Conservation (phyloP, 1,139 yeast genomes). For the Scheffersomyces cryptocercus region DNA sequence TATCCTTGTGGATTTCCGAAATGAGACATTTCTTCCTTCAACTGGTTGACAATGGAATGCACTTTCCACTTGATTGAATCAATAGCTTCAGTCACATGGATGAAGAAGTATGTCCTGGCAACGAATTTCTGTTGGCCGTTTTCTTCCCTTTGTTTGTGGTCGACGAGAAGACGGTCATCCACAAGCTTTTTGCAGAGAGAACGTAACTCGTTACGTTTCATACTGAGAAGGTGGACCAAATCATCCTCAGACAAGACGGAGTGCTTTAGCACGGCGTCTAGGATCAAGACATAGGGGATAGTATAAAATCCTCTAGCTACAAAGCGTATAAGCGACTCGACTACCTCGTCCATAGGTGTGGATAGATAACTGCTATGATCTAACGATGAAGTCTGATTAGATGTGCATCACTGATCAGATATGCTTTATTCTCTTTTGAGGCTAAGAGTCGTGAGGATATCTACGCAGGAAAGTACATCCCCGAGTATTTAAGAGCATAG, state of each 20-base stretch:
- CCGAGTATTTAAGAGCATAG: too few relatives aligned
- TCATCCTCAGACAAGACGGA: constrained; percentile 95
- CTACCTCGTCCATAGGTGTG: constrained; percentile 43
- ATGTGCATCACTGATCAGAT: too few relatives aligned
- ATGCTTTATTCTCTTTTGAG: too few relatives aligned
- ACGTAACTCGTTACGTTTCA: constrained; percentile 84
- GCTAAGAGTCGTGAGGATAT: too few relatives aligned
- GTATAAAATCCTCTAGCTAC: constrained; percentile 89
- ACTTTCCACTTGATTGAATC: constrained; percentile 97
- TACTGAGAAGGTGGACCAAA: constrained; percentile 73
- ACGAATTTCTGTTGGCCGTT: constrained; percentile 64
- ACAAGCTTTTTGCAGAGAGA: constrained; percentile 77
- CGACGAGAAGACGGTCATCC: constrained; percentile 73
- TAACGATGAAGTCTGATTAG: not conserved
- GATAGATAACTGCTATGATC: not conserved
- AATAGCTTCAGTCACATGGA: constrained; percentile 89
- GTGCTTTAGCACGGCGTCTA: constrained; percentile 90
- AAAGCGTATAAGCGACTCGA: constrained; percentile 46
- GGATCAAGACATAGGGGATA: constrained; percentile 74
- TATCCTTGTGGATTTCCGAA: constrained; percentile 94
- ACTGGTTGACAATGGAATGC: constrained; percentile 74
- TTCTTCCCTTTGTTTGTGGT: constrained; percentile 81
- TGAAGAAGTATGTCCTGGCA: constrained; percentile 79
- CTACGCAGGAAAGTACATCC: too few relatives aligned
- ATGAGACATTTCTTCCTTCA: constrained; percentile 78